Base-by-base conservation (phyloP, 1,284 basidiomycete genomes). In the Polyporus tsugae region DNA sequence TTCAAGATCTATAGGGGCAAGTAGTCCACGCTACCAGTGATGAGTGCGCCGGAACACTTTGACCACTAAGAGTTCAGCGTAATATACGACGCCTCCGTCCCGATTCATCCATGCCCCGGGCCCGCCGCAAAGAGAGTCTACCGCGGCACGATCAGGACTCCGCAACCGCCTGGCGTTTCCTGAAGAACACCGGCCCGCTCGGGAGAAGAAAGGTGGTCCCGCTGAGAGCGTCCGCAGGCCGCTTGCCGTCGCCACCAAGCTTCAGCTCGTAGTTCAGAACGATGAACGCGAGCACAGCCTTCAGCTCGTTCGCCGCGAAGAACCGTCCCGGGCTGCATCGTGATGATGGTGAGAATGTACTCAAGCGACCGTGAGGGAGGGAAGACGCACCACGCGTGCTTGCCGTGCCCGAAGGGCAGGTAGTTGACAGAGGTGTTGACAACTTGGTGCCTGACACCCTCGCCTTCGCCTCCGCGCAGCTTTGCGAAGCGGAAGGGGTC, bases 251-350 rank as follows among this genome's bases (percentile, higher is more conserved):
- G 3, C 53, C 60, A 4, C 36, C 59, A 1, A 42, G 57, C 74
- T 67, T 65, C 29, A 70, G 4, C 64, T 87, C 85, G 70, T 86
- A 86, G 55, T 79, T 81, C 35, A 83, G 41, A 1, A 86, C 67
- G 10, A 84, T 73, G 62, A 85, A 78, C 10, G 82, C 83, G 42
- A 86, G 69, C 78, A 86, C 81, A 0, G 78, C 76, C 73, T 86
- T 86, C 44, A 86, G 72, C 73, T 83, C 81, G 68, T 78, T 82
- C 6, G 79, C 80, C 0, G 83, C 84, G 68, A 86, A 85, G 76
- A 83, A 84, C 1, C 83, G 78, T 0, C 83, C 83, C 6, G 84
- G 83, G 68, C 83, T 78, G 65, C 22, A 19, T 19, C 58, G 3
- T 2, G 35, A 35, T 19, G 9, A 4, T 41, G 41, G 17, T 41